These are phyloP conservation scores for Phyllachora maydis DNA, from an alignment of 2,329 filamentous ascomycete species.

Conservation along the genomic window DNA sequence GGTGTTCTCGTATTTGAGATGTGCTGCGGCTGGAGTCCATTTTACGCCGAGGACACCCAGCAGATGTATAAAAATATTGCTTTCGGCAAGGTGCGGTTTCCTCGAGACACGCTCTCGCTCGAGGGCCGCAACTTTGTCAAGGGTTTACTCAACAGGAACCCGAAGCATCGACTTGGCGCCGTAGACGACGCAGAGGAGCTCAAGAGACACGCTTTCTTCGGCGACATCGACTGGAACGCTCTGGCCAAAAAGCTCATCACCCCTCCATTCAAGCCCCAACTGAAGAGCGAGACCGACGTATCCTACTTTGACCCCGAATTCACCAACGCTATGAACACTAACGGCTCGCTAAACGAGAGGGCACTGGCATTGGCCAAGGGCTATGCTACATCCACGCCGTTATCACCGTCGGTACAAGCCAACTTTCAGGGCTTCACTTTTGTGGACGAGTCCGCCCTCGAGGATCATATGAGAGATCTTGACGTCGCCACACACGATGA, in stretches of 20 bases:
- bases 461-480: too few relatives aligned
- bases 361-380: slow-evolving; percentile 73
- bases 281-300: slow-evolving; percentile 88
- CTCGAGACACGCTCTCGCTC: slow-evolving; percentile 78
- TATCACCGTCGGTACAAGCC: slow-evolving; percentile 89
- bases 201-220: slow-evolving; percentile 87
- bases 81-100: slow-evolving; percentile 94
- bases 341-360: slow-evolving; percentile 74
- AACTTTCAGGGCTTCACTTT: slow-evolving; percentile 98
- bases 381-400: slow-evolving; percentile 72
- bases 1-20: slow-evolving; percentile 97
- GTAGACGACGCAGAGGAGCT: slow-evolving; percentile 83
- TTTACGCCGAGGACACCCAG: slow-evolving; percentile 96
- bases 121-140: slow-evolving; percentile 98
- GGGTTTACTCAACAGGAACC: slow-evolving; percentile 88
- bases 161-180: slow-evolving; percentile 82
- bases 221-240: slow-evolving; percentile 80
- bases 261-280: slow-evolving; percentile 91
- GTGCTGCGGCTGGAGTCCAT: slow-evolving; percentile 98
- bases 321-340: slow-evolving; percentile 77
- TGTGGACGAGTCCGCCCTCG: slow-evolving; percentile 89
- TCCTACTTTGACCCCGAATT: slow-evolving; percentile 99
- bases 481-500: slow-evolving; percentile 55
- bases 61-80: slow-evolving; percentile 99
- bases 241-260: slow-evolving; percentile 80